Percentiles rank a stretch among this genome's conserved stretches.
Evolutionary conservation across 2,329 filamentous ascomycete species (phyloP).

Genomic region (Aspergillus aculeatus): DNA sequence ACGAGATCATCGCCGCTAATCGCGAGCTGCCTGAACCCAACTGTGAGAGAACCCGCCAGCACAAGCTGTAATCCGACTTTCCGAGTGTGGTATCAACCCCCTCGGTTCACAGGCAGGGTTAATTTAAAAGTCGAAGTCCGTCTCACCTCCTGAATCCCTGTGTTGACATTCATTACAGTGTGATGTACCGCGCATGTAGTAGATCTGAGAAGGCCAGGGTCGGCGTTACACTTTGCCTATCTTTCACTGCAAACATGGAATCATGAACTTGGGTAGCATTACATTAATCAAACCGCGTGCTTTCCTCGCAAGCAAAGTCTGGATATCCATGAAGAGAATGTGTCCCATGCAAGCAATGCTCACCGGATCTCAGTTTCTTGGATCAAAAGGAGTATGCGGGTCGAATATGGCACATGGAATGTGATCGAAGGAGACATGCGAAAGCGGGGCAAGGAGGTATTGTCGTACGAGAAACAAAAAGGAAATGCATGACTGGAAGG

Average conservation of each 20-base stretch:
- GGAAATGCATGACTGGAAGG: background rate
- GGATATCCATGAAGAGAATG: background rate
- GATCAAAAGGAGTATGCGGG: background rate
- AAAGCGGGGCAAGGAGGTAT: slow-evolving; percentile 7
- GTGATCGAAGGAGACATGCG: background rate
- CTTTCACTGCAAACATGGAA: slow-evolving; percentile 6
- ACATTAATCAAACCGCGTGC: slow-evolving; percentile 20
- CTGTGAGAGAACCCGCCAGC: no score
- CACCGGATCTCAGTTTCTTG: background rate
- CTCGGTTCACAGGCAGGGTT: no score
- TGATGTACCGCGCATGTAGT: no score
- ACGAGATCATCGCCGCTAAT: no score
- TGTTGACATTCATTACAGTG: no score
- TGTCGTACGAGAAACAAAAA: slow-evolving; percentile 7
- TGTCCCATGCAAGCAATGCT: background rate
- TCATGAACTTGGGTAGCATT: slow-evolving; percentile 20
- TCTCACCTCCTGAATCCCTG: no score
- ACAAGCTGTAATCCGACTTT: no score
- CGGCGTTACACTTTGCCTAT: no score
- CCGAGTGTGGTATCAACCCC: no score
- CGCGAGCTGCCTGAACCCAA: no score
- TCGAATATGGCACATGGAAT: background rate
- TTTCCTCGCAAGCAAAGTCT: slow-evolving; percentile 1
- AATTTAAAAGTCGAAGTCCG: no score
- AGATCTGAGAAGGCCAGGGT: no score